Base-by-base conservation (phyloP, 495 filamentous ascomycete genomes). In the Sporormia fimetaria region DNA sequence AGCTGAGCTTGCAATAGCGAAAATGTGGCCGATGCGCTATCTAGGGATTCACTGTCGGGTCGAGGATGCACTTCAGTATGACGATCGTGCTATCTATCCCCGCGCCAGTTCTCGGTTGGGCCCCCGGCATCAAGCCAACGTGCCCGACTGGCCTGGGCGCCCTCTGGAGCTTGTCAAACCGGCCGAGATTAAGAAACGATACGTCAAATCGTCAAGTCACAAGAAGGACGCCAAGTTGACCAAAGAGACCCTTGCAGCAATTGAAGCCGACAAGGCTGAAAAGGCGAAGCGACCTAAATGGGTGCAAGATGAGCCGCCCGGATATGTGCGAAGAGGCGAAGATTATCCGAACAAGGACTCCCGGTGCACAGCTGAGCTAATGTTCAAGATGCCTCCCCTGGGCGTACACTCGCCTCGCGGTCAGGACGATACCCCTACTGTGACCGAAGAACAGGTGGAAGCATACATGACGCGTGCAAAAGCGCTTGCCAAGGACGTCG, bases 11-110 rank as follows among this genome's bases (percentile, higher is more conserved):
- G 82, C 87, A 40, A 82, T 94, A 47, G 85, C 87, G 25, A 83
- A 80, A 51, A 73, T 94, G 62, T 99, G 90, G 90, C 90, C 87
- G 12, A 95, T 90, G 61, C 76, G 90, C 39, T 99, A 99, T 56
- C 64, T 96, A 11, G 90, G 90, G 2, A 86, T 94, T 42, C 92
- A 99, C 63, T 95, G 90, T 60, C 78, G 84, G 41, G 82, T 92
- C 8, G 90, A 99, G 63, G 90, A 99, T 67, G 90, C 84, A 3
- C 65, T 99, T 11, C 92, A 99, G 56, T 92, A 93, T 56, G 92
- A 99, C 53, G 90, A 99, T 60, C 82, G 92, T 33, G 61, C 63
- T 2, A 96, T 96, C 44, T 96, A 95, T 51, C 90, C 90, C 14
- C 80, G 92, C 40, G 90, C 90, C 16, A 90, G 85, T 54, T 96